phyloP scores from a whole-genome alignment of 2,329 filamentous ascomycete species.

The Graphilbum fragrans region DNA sequence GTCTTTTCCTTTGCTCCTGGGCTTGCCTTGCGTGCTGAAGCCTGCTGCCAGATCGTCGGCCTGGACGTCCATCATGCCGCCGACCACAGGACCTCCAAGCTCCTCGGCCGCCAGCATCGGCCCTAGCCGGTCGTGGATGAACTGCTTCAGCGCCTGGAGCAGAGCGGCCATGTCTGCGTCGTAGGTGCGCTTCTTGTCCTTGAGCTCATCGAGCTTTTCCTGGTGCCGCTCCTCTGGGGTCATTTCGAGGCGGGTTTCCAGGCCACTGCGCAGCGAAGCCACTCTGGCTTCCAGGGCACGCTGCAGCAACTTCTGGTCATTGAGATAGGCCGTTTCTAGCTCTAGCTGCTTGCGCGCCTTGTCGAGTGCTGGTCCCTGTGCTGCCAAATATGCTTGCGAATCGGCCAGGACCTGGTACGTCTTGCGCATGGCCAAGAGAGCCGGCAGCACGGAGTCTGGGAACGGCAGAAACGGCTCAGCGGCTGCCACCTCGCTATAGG shows the following conservation, averaged over 20 bases:
- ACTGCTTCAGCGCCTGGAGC: slow-evolving; percentile 52
- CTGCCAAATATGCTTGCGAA: slow-evolving; percentile 45
- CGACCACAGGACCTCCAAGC: slow-evolving; percentile 70
- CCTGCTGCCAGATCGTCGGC: slow-evolving; percentile 45
- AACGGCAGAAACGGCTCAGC: slow-evolving; percentile 55
- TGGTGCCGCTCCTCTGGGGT: slow-evolving; percentile 48
- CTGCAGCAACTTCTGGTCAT: slow-evolving; percentile 43
- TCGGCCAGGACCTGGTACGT: slow-evolving; percentile 53
- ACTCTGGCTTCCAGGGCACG: slow-evolving; percentile 45
- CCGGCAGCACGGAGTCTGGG: slow-evolving; percentile 55
- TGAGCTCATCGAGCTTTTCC: slow-evolving; percentile 50
- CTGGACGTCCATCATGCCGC: slow-evolving; percentile 56
- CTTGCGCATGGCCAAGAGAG: slow-evolving; percentile 57
- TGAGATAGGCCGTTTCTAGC: slow-evolving; percentile 34
- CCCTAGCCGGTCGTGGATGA: slow-evolving; percentile 60
- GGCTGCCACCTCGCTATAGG: slow-evolving; percentile 53
- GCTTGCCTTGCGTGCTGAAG: slow-evolving; percentile 47
- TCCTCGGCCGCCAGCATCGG: slow-evolving; percentile 73
- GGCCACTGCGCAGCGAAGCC: slow-evolving; percentile 41
- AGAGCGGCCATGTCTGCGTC: slow-evolving; percentile 48
- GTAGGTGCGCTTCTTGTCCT: slow-evolving; percentile 45
- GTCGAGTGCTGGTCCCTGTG: slow-evolving; percentile 28
- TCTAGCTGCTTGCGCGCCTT: slow-evolving; percentile 35
- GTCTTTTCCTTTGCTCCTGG: slow-evolving; percentile 34
- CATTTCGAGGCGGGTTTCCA: slow-evolving; percentile 44